Conservation (phyloP, 108 stramenopile species). For the Fragilariopsis cylindrus region DNA sequence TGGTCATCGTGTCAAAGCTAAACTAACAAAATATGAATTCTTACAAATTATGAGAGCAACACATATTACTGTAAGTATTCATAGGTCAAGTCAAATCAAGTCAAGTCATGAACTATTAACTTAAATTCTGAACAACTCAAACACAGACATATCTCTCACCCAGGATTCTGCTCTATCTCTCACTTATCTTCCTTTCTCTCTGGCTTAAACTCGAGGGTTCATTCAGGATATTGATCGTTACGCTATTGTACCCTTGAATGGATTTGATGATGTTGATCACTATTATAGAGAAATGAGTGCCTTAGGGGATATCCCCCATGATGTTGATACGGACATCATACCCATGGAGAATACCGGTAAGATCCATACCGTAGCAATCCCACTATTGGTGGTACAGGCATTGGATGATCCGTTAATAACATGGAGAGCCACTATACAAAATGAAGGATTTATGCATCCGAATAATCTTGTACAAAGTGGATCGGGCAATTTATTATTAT, state of each 20-base stretch:
- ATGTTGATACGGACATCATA: slow-evolving; percentile 6
- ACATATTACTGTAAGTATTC: slow-evolving; percentile 55
- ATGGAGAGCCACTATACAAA: slow-evolving; percentile 59
- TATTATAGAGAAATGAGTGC: slow-evolving; percentile 85
- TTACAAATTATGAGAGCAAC: slow-evolving; percentile 60
- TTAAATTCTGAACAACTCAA: neutral
- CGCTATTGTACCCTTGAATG: slow-evolving; percentile 79
- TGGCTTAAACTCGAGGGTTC: neutral
- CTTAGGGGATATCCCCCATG: slow-evolving; percentile 67
- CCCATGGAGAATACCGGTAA: slow-evolving; percentile 37
- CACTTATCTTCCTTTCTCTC: neutral
- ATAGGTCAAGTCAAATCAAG: neutral
- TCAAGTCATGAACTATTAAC: neutral
- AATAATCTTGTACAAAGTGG: slow-evolving; percentile 57
- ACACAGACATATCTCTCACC: neutral
- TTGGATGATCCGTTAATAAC: slow-evolving; percentile 80
- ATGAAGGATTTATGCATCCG: slow-evolving; percentile 57
- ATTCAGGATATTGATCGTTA: slow-evolving; percentile 60
- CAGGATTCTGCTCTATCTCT: neutral
- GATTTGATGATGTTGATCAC: slow-evolving; percentile 65
- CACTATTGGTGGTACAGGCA: slow-evolving; percentile 70
- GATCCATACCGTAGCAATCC: slow-evolving; percentile 64
- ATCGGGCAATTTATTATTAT: slow-evolving; percentile 63
- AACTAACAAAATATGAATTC: slow-evolving; percentile 56
- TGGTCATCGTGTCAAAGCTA: slow-evolving; percentile 54